phyloP scores from a whole-genome alignment of 2,329 filamentous ascomycete species.

The Beauveria caledonica region DNA sequence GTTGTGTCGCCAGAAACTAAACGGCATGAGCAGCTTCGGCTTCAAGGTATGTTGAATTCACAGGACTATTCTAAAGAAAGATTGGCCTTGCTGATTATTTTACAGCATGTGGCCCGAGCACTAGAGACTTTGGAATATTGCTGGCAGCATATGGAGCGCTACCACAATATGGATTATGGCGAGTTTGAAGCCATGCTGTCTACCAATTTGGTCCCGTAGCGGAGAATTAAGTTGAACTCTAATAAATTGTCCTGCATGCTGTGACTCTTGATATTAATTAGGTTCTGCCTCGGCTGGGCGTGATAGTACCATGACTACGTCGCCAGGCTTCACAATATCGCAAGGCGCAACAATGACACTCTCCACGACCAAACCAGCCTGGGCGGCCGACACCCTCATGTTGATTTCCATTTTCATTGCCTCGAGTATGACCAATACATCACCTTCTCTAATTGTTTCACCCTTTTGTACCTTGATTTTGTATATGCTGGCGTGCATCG shows the following conservation, averaged over 20 bases:
- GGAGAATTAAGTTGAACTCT: not conserved
- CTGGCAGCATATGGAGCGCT: conserved; percentile 8
- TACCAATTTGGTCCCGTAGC: conserved; percentile 11
- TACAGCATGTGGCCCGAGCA: conserved; percentile 12
- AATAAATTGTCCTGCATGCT: not conserved
- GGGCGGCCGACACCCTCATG: conserved; percentile 19
- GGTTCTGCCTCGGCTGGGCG: not conserved
- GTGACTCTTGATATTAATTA: accelerated
- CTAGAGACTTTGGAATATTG: conserved; percentile 13
- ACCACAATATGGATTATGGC: conserved; percentile 8
- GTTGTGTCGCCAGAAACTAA: not conserved
- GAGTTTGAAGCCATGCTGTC: conserved; percentile 12
- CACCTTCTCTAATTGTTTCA: conserved; percentile 31
- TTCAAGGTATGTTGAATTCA: not conserved
- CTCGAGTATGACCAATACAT: conserved; percentile 40
- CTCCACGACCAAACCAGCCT: not conserved
- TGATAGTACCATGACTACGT: not conserved
- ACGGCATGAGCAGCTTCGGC: not conserved
- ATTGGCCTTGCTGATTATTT: not conserved
- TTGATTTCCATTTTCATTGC: conserved; percentile 52
- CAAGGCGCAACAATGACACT: not conserved
- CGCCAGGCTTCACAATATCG: conserved; percentile 11
- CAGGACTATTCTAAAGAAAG: too few species aligned
- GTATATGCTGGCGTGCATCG: conserved; percentile 45
- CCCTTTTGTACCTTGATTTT: conserved; percentile 38